Evolutionary conservation across 352 stramenopile genomes (phyloP), one percentile per base, ranked within the genome.

Genomic region (Aphanomyces euteiches): DNA sequence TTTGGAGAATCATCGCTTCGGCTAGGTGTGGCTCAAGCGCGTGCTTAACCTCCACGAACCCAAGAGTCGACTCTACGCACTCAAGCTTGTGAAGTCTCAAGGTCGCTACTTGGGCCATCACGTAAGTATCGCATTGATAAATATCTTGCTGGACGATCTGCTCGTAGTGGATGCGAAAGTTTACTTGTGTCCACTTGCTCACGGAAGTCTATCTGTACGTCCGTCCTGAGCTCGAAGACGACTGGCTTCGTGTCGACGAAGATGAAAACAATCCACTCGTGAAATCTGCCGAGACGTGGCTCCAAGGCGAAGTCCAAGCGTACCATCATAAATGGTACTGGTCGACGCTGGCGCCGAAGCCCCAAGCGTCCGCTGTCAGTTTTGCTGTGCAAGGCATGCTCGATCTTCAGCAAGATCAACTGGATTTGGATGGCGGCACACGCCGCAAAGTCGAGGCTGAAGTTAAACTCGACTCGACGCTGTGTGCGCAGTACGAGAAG

Each of bases 291-390:
- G 84, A 93, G 67, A 81, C 83, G 7, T 69, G 92, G n/a, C 74
- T 92, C 73, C 89, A 90, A 73, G 86, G 86, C 8, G 86, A 93
- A 68, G 88, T 93, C 80, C 86, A 93, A 70, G 81, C 84, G n/a
- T 93, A 89, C 69, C 86, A 93, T 48, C 81, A 92, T 77, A 92
- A 92, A 61, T 79, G 90, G 56, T 93, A 93, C 71, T 93, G 85
- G 75, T 84, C 91, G 66, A 39, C 19, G 17, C 47, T 58, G 34
- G 47, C 50, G 19, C 1, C 64, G 40, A 8, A 47, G 37, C 7
- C 48, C 4, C 2, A 47, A 10, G 28, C 64, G 15, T 56, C 59
- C 7, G 28, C 40, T 47, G 63, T 69, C 40, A 70, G 37, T 37
- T n/a, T 70, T 21, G 64, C 43, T 36, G 64, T 70, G 17, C 64